Conservation (phyloP, 2,329 filamentous ascomycete genomes). For the Elsinoe necatrix region DNA sequence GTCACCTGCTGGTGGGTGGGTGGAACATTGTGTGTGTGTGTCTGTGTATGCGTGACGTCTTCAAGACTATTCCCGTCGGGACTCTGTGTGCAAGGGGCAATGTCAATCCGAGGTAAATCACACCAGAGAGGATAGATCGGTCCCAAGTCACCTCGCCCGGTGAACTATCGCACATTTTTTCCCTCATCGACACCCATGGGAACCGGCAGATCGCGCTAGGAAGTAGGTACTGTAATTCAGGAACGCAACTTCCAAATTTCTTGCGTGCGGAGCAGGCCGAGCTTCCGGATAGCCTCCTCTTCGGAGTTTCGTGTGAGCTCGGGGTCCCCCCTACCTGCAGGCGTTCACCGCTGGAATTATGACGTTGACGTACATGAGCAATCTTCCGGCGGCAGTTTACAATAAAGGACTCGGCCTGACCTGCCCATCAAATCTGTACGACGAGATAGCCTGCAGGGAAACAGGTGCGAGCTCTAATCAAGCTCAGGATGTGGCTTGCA, state of each 20-base stretch:
- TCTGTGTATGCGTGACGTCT: not conserved
- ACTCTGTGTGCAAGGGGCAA: not conserved
- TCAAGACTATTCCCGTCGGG: not conserved
- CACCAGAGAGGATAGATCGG: not conserved
- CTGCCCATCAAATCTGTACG: not conserved
- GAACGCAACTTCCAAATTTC: not conserved
- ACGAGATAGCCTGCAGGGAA: not conserved
- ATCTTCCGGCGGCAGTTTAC: not conserved
- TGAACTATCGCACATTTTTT: not conserved
- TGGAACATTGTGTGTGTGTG: not conserved
- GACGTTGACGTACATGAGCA: not conserved
- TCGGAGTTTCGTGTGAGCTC: not conserved
- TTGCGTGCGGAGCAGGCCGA: not conserved
- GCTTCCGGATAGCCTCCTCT: not conserved
- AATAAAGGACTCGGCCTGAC: not conserved
- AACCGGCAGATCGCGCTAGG: constrained; percentile 1
- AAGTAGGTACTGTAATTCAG: not conserved
- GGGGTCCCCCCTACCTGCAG: not conserved
- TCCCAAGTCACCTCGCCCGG: not conserved
- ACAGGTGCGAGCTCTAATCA: not conserved
- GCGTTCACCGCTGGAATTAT: not conserved
- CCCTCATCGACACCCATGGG: not conserved
- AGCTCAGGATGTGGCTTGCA: constrained; percentile 11
- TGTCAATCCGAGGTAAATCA: not conserved
- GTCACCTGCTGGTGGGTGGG: not conserved